Base-by-base conservation (phyloP, 192 early-diverging fungal genomes). In the Haplosporangium gracile region DNA sequence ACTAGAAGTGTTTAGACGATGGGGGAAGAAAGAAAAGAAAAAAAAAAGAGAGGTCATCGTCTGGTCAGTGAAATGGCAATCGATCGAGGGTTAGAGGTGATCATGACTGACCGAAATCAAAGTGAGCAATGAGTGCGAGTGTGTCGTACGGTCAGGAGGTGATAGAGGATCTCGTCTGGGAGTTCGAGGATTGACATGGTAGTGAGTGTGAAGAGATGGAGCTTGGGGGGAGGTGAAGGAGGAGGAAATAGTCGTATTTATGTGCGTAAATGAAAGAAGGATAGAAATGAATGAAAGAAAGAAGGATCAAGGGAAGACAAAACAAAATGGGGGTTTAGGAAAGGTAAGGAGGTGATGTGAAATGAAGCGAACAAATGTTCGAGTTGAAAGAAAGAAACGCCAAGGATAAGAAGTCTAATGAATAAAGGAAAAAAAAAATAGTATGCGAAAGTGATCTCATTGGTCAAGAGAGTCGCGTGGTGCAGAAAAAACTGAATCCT, bases 81-180 rank as follows among this genome's bases (percentile, higher is more conserved):
- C 11, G 43, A 20, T 65, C 29, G 13, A 32, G 32, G 60, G 43
- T 13, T 13, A 0, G 24, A 32, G 60, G 0, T 16, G 10, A 11
- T 10, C 3, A 32, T 34, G 43, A 49, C 9, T 5, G 16, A 20
- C 3, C 49, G 49, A 22, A 16, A 49, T 29, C 36, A 53, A 39
- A 2, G 20, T 0, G 40, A 22, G 38, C n/a, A 29, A 65, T 0
- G 29, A 65, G 29, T 13, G 26, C 15, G 49, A 20, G 49, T 5
- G 15, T 51, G 49, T 74, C 76, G 9, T 78, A 83, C 82, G 5
- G 82, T 78, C 75, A 83, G 70, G 6, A 83, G 70, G 63, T 78
- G 76, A 43, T 65, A 83, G 47, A 83, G 40, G 18, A 83, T 74
- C 63, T 83, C 82, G 49, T 83, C 82, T 9, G 82, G 82, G 22